A percentile compares a stretch with the other conserved stretches of the same genome.
Evolutionary conservation across 1,284 basidiomycete genomes (phyloP).

Genomic region (Singerocomus inundabilis): DNA sequence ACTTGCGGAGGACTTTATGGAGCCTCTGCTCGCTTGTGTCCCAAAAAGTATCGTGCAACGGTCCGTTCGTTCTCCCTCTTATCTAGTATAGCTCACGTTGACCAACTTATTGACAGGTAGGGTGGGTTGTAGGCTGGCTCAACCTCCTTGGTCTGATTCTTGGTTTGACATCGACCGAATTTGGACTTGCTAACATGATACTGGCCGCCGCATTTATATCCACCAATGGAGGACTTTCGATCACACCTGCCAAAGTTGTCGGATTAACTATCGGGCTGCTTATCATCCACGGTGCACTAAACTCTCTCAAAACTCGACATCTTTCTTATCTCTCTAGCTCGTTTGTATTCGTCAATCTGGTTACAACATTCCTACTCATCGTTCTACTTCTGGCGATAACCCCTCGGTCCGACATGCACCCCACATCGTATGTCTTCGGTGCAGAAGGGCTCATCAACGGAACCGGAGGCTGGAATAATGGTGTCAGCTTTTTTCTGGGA

Average conservation of each 20-base stretch:
- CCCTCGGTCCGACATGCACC: constrained; percentile 77
- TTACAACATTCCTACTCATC: constrained; percentile 74
- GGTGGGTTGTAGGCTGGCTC: constrained; percentile 83
- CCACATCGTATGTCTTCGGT: constrained; percentile 77
- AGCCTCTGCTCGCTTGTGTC: constrained; percentile 74
- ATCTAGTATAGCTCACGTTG: background rate
- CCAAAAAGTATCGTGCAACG: constrained; percentile 63
- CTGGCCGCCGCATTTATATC: constrained; percentile 60
- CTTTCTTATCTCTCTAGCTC: constrained; percentile 63
- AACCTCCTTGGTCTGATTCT: constrained; percentile 86
- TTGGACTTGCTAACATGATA: constrained; percentile 88
- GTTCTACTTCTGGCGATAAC: constrained; percentile 83
- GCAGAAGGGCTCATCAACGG: constrained; percentile 65
- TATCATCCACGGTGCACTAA: constrained; percentile 73
- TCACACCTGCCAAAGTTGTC: constrained; percentile 59
- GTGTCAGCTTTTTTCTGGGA: constrained; percentile 85
- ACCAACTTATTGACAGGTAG: constrained; percentile 35
- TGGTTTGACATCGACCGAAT: constrained; percentile 85
- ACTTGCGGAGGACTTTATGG: constrained; percentile 81
- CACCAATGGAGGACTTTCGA: constrained; percentile 15
- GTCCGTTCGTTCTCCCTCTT: constrained; percentile 22
- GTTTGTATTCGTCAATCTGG: constrained; percentile 89
- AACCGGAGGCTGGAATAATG: constrained; percentile 79
- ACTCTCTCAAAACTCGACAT: constrained; percentile 79
- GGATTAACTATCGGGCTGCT: constrained; percentile 74